Evolutionary conservation across 768 basidiomycete species (phyloP).

Genomic region (Xerocomellus dryophilus): DNA sequence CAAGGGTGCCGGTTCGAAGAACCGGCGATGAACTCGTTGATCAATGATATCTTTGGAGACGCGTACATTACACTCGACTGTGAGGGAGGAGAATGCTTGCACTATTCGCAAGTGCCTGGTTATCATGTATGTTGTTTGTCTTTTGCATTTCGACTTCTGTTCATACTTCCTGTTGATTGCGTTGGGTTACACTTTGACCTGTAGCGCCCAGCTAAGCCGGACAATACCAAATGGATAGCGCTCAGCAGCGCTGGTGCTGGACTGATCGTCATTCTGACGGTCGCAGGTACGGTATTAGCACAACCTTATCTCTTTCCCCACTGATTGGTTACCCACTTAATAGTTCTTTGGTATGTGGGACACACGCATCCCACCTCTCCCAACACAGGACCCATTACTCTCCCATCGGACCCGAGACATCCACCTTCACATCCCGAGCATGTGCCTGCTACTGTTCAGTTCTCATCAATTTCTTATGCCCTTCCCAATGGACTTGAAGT

Average conservation of each 20-base stretch:
- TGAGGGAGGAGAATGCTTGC: constrained; percentile 88
- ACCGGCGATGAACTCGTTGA: constrained; percentile 94
- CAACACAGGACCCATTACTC: constrained; percentile 73
- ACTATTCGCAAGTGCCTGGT: constrained; percentile 93
- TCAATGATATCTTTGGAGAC: constrained; percentile 92
- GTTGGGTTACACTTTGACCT: not conserved
- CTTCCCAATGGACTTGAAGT: constrained; percentile 60
- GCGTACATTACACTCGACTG: constrained; percentile 84
- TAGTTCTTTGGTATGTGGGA: constrained; percentile 90
- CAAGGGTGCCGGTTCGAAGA: constrained; percentile 88
- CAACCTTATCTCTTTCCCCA: not conserved
- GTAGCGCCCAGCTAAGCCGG: constrained; percentile 76
- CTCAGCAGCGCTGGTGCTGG: constrained; percentile 80
- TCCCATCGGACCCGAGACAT: constrained; percentile 67
- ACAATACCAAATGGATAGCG: constrained; percentile 79
- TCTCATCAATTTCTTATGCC: constrained; percentile 78
- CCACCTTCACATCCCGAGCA: constrained; percentile 72
- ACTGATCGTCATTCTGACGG: constrained; percentile 66
- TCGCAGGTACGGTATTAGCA: constrained; percentile 44
- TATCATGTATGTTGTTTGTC: constrained; percentile 51
- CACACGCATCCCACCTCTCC: constrained; percentile 45
- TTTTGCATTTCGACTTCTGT: not conserved
- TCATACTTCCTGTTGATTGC: not conserved
- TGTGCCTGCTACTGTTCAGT: constrained; percentile 91
- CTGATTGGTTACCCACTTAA: constrained; percentile 7